Percentiles rank a stretch among this genome's conserved stretches.
Evolutionary conservation across 140 eudicot genomes (phyloP).

Genomic region (Cichorium intybus): DNA sequence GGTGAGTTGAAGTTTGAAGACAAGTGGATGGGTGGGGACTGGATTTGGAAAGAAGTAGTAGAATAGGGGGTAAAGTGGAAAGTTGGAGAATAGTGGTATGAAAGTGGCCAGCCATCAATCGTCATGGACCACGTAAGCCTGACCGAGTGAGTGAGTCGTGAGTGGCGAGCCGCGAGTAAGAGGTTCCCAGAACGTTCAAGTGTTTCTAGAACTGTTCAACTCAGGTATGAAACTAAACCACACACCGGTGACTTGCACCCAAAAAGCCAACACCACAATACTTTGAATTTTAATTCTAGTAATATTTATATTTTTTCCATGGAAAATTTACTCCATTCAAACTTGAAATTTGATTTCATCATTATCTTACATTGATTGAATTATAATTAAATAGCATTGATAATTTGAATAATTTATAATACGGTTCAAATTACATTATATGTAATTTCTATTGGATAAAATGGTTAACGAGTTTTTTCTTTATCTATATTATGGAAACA

Average conservation of each 20-base stretch:
- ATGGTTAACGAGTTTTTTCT: neutral
- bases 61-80: neutral
- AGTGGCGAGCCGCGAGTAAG: constrained; percentile 21
- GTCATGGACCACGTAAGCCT: constrained; percentile 34
- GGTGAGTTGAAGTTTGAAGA: constrained; percentile 27
- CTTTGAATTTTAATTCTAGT: neutral
- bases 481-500: neutral
- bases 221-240: constrained; percentile 19
- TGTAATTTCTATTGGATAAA: neutral
- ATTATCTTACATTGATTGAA: neutral
- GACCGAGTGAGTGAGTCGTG: constrained; percentile 42
- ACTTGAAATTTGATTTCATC: neutral
- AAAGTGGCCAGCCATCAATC: constrained; percentile 4
- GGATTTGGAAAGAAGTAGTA: neutral
- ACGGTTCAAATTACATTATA: neutral
- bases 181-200: constrained; percentile 19
- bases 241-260: constrained; percentile 19
- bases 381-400: neutral
- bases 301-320: neutral
- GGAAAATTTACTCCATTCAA: neutral
- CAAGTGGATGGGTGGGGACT: constrained; percentile 18
- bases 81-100: neutral
- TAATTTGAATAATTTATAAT: neutral
- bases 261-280: constrained; percentile 25
- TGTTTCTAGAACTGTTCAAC: constrained; percentile 30